Evolutionary conservation across 2,329 filamentous ascomycete genomes (phyloP).

Genomic region (Huntiella abstrusa): DNA sequence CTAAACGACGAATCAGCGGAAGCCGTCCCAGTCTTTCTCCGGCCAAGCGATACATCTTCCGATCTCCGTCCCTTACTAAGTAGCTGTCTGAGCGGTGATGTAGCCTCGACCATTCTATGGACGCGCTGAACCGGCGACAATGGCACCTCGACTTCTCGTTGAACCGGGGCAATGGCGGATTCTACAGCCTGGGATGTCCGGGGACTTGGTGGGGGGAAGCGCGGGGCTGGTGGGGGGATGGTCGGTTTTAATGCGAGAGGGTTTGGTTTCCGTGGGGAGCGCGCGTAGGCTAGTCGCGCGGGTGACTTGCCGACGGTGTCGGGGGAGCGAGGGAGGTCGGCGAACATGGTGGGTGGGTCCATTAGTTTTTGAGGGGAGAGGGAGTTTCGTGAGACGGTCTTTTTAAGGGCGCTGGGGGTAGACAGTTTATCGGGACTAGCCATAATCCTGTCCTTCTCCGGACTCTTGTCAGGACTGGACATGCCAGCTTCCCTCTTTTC

Average conservation of each 20-base stretch:
- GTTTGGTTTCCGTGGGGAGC: conserved; percentile 4
- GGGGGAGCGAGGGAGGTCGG: conserved; percentile 9
- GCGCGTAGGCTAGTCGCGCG: conserved; percentile 9
- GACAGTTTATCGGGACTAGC: no score
- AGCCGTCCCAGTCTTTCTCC: not conserved
- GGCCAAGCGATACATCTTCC: conserved; percentile 7
- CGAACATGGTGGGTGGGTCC: conserved; percentile 8
- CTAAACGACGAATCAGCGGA: conserved; percentile 2
- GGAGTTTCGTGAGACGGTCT: not conserved
- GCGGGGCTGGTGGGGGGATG: conserved; percentile 6
- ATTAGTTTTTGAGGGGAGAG: not conserved
- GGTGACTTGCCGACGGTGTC: conserved; percentile 10
- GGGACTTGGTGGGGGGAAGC: not conserved
- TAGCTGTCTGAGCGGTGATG: conserved; percentile 8
- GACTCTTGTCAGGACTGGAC: not conserved
- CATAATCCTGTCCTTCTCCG: not conserved
- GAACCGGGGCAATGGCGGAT: conserved; percentile 6
- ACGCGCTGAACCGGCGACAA: conserved; percentile 10
- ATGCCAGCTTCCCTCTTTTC: conserved; percentile 14
- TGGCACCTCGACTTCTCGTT: conserved; percentile 5
- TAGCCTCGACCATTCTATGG: conserved; percentile 8
- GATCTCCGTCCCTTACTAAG: conserved; percentile 6
- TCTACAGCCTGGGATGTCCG: conserved; percentile 3
- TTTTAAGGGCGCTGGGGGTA: not conserved
- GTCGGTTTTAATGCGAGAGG: conserved; percentile 5